Conservation (phyloP, 2,329 filamentous ascomycete species). For the Gyromitra esculenta region DNA sequence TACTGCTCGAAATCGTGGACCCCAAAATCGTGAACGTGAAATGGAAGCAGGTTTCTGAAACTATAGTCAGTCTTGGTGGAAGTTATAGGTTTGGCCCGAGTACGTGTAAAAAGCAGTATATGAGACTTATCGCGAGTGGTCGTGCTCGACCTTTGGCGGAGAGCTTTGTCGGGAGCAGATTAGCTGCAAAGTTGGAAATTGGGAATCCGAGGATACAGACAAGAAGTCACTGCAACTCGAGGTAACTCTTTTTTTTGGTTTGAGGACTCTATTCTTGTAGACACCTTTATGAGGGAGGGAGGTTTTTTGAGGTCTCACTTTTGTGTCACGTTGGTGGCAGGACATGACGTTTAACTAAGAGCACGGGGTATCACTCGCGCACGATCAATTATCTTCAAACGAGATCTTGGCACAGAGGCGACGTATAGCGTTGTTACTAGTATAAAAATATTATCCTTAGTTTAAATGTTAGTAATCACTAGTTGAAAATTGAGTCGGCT, state of each 20-base stretch:
- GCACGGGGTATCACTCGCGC: conserved; percentile 10
- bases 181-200: not conserved
- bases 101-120: conserved; percentile 70
- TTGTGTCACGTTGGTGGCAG: not conserved
- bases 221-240: not conserved
- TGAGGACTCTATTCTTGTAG: not conserved
- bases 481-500: too few species aligned
- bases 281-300: not conserved
- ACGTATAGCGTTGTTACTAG: too few species aligned
- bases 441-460: too few species aligned
- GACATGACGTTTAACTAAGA: not conserved
- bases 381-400: not conserved
- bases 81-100: conserved; percentile 70
- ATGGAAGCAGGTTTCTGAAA: conserved; percentile 69
- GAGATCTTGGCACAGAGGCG: too few species aligned
- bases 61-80: conserved; percentile 66
- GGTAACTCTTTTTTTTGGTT: not conserved
- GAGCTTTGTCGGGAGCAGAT: conserved; percentile 13
- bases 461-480: too few species aligned
- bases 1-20: conserved; percentile 50
- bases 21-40: conserved; percentile 41
- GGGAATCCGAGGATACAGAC: not conserved
- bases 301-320: not conserved
- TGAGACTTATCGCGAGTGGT: conserved; percentile 62
- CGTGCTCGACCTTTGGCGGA: conserved; percentile 36